Percentiles rank a stretch among this genome's conserved stretches.
phyloP scores from a whole-genome alignment of 176 grass and related monocot species.

The Oryza meyeriana region DNA sequence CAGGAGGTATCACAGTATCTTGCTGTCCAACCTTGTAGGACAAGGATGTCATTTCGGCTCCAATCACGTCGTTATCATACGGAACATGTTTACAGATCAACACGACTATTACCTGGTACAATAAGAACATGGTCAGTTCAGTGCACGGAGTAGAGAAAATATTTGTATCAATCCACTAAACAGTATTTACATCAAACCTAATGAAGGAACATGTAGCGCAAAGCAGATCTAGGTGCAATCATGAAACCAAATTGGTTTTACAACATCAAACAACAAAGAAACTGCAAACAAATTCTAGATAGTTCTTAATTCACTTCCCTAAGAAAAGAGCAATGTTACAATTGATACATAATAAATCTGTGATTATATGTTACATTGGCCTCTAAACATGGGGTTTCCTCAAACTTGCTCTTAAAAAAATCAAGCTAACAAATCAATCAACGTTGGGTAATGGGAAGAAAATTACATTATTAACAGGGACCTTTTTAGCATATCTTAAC shows the following conservation, averaged over 20 bases:
- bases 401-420: too few relatives aligned
- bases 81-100: conserved; percentile 9
- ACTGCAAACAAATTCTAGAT: background rate
- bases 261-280: background rate
- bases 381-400: too few relatives aligned
- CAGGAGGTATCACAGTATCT: background rate
- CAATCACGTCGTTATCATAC: background rate
- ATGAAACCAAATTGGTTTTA: background rate
- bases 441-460: background rate
- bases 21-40: background rate
- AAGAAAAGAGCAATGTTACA: too few relatives aligned
- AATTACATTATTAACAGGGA: background rate
- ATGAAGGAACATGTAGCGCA: background rate
- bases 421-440: background rate
- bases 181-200: background rate
- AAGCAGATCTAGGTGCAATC: background rate
- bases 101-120: conserved; percentile 18
- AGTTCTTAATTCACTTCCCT: background rate
- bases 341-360: too few relatives aligned
- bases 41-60: background rate
- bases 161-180: background rate
- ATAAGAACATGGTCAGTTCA: background rate
- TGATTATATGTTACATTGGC: too few relatives aligned
- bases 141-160: background rate
- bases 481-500: background rate